phyloP scores from a whole-genome alignment of 192 early-diverging fungal species.

The Backusella macrospora region DNA sequence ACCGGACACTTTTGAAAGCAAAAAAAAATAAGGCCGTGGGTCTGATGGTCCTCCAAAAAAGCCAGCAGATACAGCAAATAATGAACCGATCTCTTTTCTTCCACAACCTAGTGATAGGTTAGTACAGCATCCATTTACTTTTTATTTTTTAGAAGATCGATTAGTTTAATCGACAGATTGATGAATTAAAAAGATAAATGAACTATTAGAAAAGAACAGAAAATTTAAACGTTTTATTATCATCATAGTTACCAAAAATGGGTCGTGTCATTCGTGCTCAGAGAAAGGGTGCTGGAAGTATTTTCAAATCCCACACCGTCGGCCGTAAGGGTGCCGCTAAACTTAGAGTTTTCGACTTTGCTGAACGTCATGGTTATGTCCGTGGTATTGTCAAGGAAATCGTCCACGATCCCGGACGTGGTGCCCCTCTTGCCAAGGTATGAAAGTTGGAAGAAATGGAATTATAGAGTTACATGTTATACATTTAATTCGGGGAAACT shows the following conservation, averaged over 20 bases:
- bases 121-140: not conserved
- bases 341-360: constrained; percentile 91
- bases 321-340: constrained; percentile 96
- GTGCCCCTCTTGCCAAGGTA: constrained; percentile 91
- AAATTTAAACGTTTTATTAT: not conserved
- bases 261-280: constrained; percentile 99
- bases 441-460: constrained; percentile 38
- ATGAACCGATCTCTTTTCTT: constrained; percentile 14
- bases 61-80: not conserved
- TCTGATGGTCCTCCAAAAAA: not conserved
- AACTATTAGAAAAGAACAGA: not conserved
- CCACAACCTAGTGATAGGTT: constrained; percentile 15
- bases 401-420: constrained; percentile 97
- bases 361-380: constrained; percentile 97
- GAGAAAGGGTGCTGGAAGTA: constrained; percentile 98
- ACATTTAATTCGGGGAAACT: not conserved
- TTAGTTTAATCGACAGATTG: not conserved
- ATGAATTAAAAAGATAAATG: not conserved
- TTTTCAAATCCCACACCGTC: constrained; percentile 96
- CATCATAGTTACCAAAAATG: constrained; percentile 59
- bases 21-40: not conserved
- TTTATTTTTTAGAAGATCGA: not conserved
- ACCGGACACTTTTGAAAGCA: not conserved
- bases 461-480: not conserved
- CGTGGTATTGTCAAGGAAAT: constrained; percentile 98